These are phyloP conservation scores for Pythium phragmitis DNA, from an alignment of 352 stramenopile genomes.

Conservation along the genomic window DNA sequence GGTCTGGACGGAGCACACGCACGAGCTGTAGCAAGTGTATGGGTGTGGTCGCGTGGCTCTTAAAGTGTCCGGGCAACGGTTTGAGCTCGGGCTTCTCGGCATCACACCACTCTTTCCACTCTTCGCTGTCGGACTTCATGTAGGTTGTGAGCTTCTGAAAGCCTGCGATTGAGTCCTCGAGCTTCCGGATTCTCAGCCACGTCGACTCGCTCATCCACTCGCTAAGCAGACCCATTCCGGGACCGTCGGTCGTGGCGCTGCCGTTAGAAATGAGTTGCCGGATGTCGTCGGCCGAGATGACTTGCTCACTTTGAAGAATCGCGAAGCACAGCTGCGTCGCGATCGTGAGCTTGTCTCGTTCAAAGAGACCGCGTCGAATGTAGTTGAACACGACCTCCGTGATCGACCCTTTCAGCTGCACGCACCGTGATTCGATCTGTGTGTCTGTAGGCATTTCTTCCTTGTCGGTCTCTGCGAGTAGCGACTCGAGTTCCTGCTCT, in stretches of 20 bases:
- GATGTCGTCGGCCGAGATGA: slow-evolving; percentile 52
- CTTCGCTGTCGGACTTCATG: slow-evolving; percentile 95
- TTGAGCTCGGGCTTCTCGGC: slow-evolving; percentile 87
- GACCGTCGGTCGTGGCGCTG: slow-evolving; percentile 35
- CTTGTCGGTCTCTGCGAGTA: slow-evolving; percentile 65
- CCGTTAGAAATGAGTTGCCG: slow-evolving; percentile 76
- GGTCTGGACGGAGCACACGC: slow-evolving; percentile 79
- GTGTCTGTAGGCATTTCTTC: slow-evolving; percentile 53
- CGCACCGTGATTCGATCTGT: slow-evolving; percentile 56
- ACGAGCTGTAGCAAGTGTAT: slow-evolving; percentile 79
- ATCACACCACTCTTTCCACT: slow-evolving; percentile 95
- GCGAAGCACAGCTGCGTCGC: slow-evolving; percentile 92
- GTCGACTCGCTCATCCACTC: slow-evolving; percentile 90
- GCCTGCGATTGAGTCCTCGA: slow-evolving; percentile 81
- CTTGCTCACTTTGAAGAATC: slow-evolving; percentile 81
- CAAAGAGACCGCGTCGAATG: slow-evolving; percentile 92
- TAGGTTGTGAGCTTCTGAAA: slow-evolving; percentile 92
- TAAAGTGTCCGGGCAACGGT: slow-evolving; percentile 89
- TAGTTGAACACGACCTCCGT: slow-evolving; percentile 94
- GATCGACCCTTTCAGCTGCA: slow-evolving; percentile 62
- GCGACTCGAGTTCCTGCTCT: slow-evolving; percentile 62
- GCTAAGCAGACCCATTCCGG: slow-evolving; percentile 87
- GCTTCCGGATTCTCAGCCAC: slow-evolving; percentile 90
- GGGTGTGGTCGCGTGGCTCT: slow-evolving; percentile 35
- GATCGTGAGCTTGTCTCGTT: slow-evolving; percentile 92